Base-by-base conservation (phyloP, 352 stramenopile species). In the Phytophthora idaei region DNA sequence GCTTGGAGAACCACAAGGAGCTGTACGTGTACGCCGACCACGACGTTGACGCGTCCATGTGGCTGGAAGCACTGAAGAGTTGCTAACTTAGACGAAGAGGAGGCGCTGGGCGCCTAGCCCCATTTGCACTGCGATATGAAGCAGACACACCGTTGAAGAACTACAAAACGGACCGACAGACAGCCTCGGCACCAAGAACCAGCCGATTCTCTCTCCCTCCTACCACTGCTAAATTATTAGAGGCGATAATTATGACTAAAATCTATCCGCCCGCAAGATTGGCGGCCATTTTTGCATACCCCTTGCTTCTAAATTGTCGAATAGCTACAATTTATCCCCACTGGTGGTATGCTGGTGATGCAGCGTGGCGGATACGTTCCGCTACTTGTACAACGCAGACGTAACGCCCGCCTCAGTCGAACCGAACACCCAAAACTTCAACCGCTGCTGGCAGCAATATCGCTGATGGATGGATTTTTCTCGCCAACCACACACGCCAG, bases 1-100 rank as follows among this genome's bases (percentile, higher is more conserved):
- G 79, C 15, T 47, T 92, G 9, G 73, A 75, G 61, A 72, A 80
- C 47, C 62, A 83, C 79, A 87, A 82, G 72, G 73, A 90, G 41
- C 53, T 92, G 21, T 76, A 71, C 45, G 74, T 86, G 67, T 67
- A 78, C 52, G 71, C 80, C 0, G 67, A 74, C 7, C 75, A 85
- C 39, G 69, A 74, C 47, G 73, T 57, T 2, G 80, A 92, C 47
- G 72, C 66, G 36, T 67, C 83, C 29, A 67, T 73, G 59, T 91
- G 83, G 83, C 68, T 88, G 57, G 59, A 73, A 17, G 80, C 76
- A 31, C 63, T 90, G 36, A 78, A 81, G 56, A 88, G 66, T 44
- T 71, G 64, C 54, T 80, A 66, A 80, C 50, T 58, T 64, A 57
- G 29, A 47, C 17, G 25, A 50, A 31, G 28, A 49, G 39, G 14